Evolutionary conservation across 2,329 filamentous ascomycete species (phyloP), one percentile per base, ranked within the genome.

Genomic region (Arachnopeziza araneosa): DNA sequence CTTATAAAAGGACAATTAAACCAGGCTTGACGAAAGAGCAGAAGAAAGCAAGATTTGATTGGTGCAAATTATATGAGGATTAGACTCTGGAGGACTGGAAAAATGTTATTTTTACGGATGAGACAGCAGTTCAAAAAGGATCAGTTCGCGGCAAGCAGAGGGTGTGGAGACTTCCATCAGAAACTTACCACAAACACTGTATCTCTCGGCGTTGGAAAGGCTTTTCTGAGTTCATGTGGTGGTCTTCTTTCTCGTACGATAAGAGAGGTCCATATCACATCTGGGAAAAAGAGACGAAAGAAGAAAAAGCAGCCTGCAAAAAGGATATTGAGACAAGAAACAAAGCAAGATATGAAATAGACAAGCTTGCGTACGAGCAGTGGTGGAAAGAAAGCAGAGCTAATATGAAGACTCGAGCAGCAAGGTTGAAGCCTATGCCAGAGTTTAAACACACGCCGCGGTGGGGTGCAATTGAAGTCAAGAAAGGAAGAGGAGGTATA

Each of bases 141-240:
- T 2, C 17, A 14, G 32, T 44, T 2, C 26, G 30, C 22, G 30
- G 53, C n/a, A 21, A 21, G 44, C 36, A 12, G 9, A 36, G 52
- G 36, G 52, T 59, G 1, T 59, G 21, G 57, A 54, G 44, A 19
- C 21, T 3, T 19, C 22, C n/a, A 21, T 14, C 30, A 1, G n/a
- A 59, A 24, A 51, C 44, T 10, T 26, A 55, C 36, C 1, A 59
- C 12, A 1, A 4, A 22, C 17, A 59, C 14, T 12, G 17, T 26
- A 59, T 59, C 32, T 14, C 36, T 3, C 12, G 44, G 1, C 4
- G 44, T 1, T 59, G n/a, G 57, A 59, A 59, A 26, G 44, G 44
- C 10, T 59, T 59, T 24, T 49, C 26, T 59, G 26, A 59, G 24
- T 59, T 59, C 55, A 59, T 59, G 24, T 59, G n/a, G 23, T 59